Base-by-base conservation (phyloP, 2,329 filamentous ascomycete species). In the Claviceps africana region DNA sequence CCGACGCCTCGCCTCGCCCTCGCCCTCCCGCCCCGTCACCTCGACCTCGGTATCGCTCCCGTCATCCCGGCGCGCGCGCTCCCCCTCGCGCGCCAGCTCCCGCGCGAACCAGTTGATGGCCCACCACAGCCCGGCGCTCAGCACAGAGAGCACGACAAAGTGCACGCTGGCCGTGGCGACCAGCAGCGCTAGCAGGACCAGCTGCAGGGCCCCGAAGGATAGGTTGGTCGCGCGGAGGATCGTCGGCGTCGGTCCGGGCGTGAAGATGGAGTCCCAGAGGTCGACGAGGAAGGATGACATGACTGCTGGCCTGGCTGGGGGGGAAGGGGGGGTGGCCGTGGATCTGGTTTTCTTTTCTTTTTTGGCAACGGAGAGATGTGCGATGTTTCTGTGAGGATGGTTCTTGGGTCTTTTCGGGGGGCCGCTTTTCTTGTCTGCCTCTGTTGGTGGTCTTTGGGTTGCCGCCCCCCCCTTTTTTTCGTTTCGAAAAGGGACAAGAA, bases 31-130 rank as follows among this genome's bases (percentile, higher is more conserved):
- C 25, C 57, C 60, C 47, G 55, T 57, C 30, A 28, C 61, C 58
- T 75, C 72, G 4, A 72, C 72, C 58, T 78, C 76, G 1, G 68
- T 71, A 48, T 72, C 70, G 60, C 69, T 68, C 53, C 59, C 63
- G 7, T 4, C 21, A 11, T 60, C 66, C 64, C 72, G 68, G 55
- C 55, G 60, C 60, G 70, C 63, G 35, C 58, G 59, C n/a, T 55
- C 59, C 60, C 70, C 65, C 39, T 71, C 71, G 48, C 65, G 64
- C 55, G 69, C 70, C 48, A 82, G 65, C 70, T 82, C 91, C 46
- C 71, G 71, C 52, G 88, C 89, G 64, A 98, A 97, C 93, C 93
- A 98, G 77, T 97, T 97, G 71, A 97, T 90, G 53, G 86, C 81
- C 73, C 80, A 89, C 93, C 93, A 98, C 37, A 97, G 76, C 4